Base-by-base conservation (phyloP, 2,329 filamentous ascomycete species). In the Phaeomoniella chlamydospora region DNA sequence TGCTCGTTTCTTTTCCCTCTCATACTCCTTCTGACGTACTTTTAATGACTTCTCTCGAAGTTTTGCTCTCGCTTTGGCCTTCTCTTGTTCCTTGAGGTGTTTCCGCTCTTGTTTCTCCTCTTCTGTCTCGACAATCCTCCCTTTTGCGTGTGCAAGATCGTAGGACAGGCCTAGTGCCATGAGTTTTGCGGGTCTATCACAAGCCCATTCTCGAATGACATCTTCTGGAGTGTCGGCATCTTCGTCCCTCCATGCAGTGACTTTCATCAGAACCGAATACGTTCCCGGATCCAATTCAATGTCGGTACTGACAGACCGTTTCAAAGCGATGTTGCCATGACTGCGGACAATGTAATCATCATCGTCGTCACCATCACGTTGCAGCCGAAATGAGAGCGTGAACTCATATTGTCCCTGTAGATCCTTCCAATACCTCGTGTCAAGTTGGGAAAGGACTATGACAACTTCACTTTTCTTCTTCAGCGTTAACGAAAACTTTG, bases 211-310 rank as follows among this genome's bases (percentile, higher is more conserved):
- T 18, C 18, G 15, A 12, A 34, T 34, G 4, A 34, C 32, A 10
- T 34, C 32, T 42, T 85, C 77, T 12, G 80, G 70, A 1, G 70
- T 64, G 1, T 61, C 56, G 5, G 67, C 58, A 16, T 65, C 52
- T 3, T 55, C 49, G 6, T 58, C 48, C n/a, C 78, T 71, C 13
- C 67, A 68, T 2, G 80, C 80, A 5, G 77, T 75, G 39, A 90
- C 69, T 51, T 82, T 85, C 53, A 88, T 70, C 15, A 84, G 65
- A 3, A 92, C 73, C 4, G 72, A 74, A 55, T 92, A 92, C 31
- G 70, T 74, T 9, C 84, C 84, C 0, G 78, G 70, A 14, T 82
- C 74, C 16, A 92, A 71, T 22, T 77, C 67, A 5, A 90, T 65
- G 52, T 90, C 84, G 1, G 81, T 76, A 35, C 79, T 86, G 29